Evolutionary conservation across 1,139 yeast genomes (phyloP).

Genomic region (Scheffersomyces illinoinensis): DNA sequence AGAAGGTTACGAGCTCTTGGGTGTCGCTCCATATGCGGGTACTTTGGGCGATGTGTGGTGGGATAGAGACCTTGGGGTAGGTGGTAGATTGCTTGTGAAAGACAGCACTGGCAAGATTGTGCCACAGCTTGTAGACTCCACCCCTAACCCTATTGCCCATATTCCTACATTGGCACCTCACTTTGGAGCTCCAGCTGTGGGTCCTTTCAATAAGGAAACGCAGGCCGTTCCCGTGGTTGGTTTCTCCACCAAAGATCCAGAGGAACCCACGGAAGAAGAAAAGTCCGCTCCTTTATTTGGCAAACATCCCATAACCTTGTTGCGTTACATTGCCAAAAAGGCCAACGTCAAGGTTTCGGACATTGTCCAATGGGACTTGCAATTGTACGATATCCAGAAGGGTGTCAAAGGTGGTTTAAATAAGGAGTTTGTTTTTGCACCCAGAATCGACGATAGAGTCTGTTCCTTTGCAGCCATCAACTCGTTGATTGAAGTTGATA

Average conservation of each 20-base stretch:
- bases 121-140: constrained; percentile 52
- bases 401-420: constrained; percentile 62
- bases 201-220: constrained; percentile 60
- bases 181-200: constrained; percentile 52
- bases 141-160: constrained; percentile 64
- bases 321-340: constrained; percentile 55
- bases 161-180: constrained; percentile 70
- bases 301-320: constrained; percentile 54
- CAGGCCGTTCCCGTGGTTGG: constrained; percentile 65
- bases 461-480: constrained; percentile 62
- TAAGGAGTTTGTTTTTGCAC: constrained; percentile 62
- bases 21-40: constrained; percentile 70
- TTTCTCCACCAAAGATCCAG: constrained; percentile 31
- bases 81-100: constrained; percentile 57
- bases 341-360: constrained; percentile 52
- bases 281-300: constrained; percentile 60
- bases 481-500: constrained; percentile 47
- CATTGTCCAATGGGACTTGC: constrained; percentile 59
- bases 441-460: constrained; percentile 66
- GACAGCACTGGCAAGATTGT: constrained; percentile 32
- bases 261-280: constrained; percentile 57
- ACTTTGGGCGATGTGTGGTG: constrained; percentile 57
- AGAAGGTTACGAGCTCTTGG: constrained; percentile 62
- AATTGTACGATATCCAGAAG: constrained; percentile 63
- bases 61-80: constrained; percentile 69